phyloP scores from a whole-genome alignment of 176 grass and related monocot species.

The Bonia amplexicaulis region DNA sequence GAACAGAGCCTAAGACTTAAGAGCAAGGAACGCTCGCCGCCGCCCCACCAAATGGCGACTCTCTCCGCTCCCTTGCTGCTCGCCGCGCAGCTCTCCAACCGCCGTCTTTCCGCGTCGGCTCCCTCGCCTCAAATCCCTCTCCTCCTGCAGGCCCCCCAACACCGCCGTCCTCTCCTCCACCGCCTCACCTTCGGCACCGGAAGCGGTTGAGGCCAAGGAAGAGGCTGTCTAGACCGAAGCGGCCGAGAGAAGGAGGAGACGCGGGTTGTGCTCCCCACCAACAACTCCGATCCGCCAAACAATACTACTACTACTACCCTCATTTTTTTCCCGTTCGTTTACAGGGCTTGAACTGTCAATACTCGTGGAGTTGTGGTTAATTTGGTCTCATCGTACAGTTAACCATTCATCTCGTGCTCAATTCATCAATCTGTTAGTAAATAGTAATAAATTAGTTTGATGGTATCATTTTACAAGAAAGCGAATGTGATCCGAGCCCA shows the following conservation, averaged over 20 bases:
- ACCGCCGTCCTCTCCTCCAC: slow-evolving; percentile 17
- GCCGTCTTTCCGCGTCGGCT: background rate
- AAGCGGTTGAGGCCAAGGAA: slow-evolving; percentile 3
- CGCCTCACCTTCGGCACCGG: slow-evolving; percentile 20
- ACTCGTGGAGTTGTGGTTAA: background rate
- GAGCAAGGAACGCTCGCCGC: slow-evolving; percentile 21
- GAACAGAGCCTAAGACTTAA: no score
- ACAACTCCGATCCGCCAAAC: slow-evolving; percentile 94
- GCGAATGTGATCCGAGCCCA: background rate
- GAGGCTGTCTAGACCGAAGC: background rate
- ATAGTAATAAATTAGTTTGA: background rate
- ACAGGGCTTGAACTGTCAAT: background rate
- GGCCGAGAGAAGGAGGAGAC: slow-evolving; percentile 1
- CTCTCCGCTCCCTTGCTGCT: slow-evolving; percentile 33
- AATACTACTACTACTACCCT: slow-evolving; percentile 25
- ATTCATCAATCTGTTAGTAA: background rate
- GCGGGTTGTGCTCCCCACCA: slow-evolving; percentile 72
- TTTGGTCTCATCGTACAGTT: background rate
- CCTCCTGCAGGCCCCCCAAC: background rate
- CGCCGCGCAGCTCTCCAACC: slow-evolving; percentile 19
- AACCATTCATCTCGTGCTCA: background rate
- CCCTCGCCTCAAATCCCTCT: background rate
- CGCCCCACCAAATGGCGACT: slow-evolving; percentile 51
- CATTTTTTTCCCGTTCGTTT: background rate
- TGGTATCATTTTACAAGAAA: background rate